Evolutionary conservation across 2,329 filamentous ascomycete species (phyloP).

Genomic region (Alternaria arborescens): DNA sequence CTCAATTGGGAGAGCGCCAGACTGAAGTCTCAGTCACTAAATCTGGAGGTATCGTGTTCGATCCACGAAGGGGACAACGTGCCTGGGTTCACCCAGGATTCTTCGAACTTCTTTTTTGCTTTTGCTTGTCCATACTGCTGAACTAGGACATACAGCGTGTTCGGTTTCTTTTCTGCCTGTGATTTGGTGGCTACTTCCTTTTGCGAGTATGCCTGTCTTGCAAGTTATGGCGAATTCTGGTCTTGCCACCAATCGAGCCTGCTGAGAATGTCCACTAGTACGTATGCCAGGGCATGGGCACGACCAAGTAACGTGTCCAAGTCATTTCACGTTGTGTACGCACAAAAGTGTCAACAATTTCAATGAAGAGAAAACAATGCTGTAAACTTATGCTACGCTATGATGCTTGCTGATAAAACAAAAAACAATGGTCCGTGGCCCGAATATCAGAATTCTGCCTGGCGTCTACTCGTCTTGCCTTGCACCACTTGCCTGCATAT

Average conservation of each 20-base stretch:
- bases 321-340: neutral
- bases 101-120: conserved; percentile 24
- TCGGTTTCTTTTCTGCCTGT: neutral
- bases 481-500: conserved; percentile 25
- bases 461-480: conserved; percentile 10
- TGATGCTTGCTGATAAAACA: neutral
- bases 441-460: neutral
- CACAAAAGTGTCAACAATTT: neutral
- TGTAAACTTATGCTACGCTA: neutral
- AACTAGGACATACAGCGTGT: neutral
- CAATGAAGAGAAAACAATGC: neutral
- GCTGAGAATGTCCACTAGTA: neutral
- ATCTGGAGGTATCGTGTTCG: conserved; percentile 45
- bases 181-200: neutral
- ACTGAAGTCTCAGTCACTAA: conserved; percentile 43
- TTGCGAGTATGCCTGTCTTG: neutral
- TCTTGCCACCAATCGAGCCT: neutral
- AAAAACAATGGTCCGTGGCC: neutral
- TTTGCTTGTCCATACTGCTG: too few species aligned
- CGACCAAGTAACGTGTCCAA: neutral
- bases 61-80: conserved; percentile 42
- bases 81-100: conserved; percentile 19
- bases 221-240: neutral
- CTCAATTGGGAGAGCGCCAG: conserved; percentile 46
- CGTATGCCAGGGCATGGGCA: neutral